Percentiles rank a stretch among this genome's conserved stretches.
Conservation (phyloP, 768 basidiomycete genomes). For the Lentinula boryana region DNA sequence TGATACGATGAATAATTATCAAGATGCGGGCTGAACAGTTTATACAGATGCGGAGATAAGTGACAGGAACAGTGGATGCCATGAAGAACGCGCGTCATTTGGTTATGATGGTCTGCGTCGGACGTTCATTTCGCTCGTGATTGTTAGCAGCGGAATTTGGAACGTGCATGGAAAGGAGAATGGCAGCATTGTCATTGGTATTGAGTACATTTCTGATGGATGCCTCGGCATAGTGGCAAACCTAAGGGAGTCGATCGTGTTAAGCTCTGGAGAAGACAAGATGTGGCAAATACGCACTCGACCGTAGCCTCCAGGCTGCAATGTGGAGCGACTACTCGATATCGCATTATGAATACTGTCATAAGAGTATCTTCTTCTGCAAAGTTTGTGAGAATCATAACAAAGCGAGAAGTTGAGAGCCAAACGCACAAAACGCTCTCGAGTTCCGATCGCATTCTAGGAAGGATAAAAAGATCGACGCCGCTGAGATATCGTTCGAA, state of each 20-base stretch:
- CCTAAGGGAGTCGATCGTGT: slow-evolving; percentile 28
- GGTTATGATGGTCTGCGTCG: slow-evolving; percentile 36
- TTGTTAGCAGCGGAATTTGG: slow-evolving; percentile 22
- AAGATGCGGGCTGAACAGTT: slow-evolving; percentile 8
- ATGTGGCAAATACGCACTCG: slow-evolving; percentile 25
- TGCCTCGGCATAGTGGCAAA: slow-evolving; percentile 63
- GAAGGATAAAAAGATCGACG: slow-evolving; percentile 65
- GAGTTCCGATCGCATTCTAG: slow-evolving; percentile 58
- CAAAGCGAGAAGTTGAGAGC: neutral
- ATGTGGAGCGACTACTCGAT: slow-evolving; percentile 56
- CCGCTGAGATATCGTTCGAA: slow-evolving; percentile 70
- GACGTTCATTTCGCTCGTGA: slow-evolving; percentile 27
- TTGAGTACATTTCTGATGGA: slow-evolving; percentile 68
- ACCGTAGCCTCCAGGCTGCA: slow-evolving; percentile 50
- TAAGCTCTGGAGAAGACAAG: neutral
- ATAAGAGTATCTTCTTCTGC: slow-evolving; percentile 68
- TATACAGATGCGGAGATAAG: slow-evolving; percentile 11
- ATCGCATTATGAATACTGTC: slow-evolving; percentile 82
- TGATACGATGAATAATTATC: slow-evolving; percentile 6
- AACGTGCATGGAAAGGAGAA: slow-evolving; percentile 60
- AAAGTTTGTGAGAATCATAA: neutral
- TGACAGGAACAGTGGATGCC: slow-evolving; percentile 1
- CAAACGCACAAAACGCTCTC: slow-evolving; percentile 62
- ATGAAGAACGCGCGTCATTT: slow-evolving; percentile 21
- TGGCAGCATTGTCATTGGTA: slow-evolving; percentile 58